phyloP scores from a whole-genome alignment of 2,329 filamentous ascomycete genomes.

The Zymoseptoria passerinii region DNA sequence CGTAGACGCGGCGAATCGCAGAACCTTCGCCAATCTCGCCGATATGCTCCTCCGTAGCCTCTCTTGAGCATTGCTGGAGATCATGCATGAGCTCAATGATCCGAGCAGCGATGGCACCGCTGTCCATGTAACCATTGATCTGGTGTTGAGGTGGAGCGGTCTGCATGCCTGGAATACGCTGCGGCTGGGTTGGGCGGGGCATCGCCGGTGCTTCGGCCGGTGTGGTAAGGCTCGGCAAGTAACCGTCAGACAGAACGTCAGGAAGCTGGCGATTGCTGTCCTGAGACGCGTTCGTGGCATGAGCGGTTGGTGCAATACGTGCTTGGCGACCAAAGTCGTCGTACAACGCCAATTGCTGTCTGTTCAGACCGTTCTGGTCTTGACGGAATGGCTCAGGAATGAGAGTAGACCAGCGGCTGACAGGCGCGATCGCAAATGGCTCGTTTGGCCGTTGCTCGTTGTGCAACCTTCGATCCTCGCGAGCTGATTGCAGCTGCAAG shows the following conservation, averaged over 20 bases:
- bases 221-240: slow-evolving; percentile 54
- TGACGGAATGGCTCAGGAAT: slow-evolving; percentile 92
- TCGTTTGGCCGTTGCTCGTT: slow-evolving; percentile 68
- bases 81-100: slow-evolving; percentile 49
- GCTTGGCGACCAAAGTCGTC: slow-evolving; percentile 90
- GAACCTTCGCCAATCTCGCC: slow-evolving; percentile 48
- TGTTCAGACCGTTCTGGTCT: slow-evolving; percentile 63
- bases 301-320: slow-evolving; percentile 45
- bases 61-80: slow-evolving; percentile 48
- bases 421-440: slow-evolving; percentile 67
- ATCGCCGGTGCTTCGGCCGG: slow-evolving; percentile 55
- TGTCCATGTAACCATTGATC: slow-evolving; percentile 53
- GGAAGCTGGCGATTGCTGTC: slow-evolving; percentile 53
- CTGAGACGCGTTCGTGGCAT: slow-evolving; percentile 47
- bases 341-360: slow-evolving; percentile 90
- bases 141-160: slow-evolving; percentile 34
- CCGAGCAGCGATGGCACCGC: slow-evolving; percentile 45
- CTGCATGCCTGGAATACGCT: slow-evolving; percentile 36
- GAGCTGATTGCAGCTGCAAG: slow-evolving; percentile 74
- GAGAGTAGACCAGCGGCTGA: slow-evolving; percentile 86
- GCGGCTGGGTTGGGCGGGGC: slow-evolving; percentile 49
- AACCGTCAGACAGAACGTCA: slow-evolving; percentile 55
- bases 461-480: slow-evolving; percentile 70
- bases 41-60: slow-evolving; percentile 50
- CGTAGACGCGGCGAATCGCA: slow-evolving; percentile 49